Base-by-base conservation (phyloP, 768 basidiomycete species). In the Imleria badia region DNA sequence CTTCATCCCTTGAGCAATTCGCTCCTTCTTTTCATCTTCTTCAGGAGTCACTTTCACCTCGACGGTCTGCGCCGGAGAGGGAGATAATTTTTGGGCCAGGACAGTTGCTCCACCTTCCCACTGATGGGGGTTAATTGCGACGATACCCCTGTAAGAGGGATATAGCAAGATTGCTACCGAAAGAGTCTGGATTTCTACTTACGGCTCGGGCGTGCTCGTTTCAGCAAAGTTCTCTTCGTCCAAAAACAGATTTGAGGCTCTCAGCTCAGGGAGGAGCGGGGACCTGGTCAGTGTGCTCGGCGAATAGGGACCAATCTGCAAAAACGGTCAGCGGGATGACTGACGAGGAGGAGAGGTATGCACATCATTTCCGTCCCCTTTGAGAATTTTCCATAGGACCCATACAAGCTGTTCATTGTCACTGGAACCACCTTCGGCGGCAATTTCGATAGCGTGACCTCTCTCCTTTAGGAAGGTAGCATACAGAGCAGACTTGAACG, bases 341-440 rank as follows among this genome's bases (percentile, higher is more conserved):
- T 2, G 36, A 29, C 15, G 42, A 58, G 44, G 46, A 51, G 14
- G 13, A 45, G 13, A 48, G 43, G 22, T n/a, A 20, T 35, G 52
- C 58, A 90, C 89, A 76, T 91, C 89, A 55, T 83, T 84, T 19
- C 89, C 89, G 66, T 91, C 88, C 48, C 89, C 90, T 68, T 83
- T 88, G 51, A 91, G 73, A 52, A 91, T 87, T 73, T 91, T 91
- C 89, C 89, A 91, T 55, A 91, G 75, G 41, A 91, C 89, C 88
- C 89, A 91, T 36, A 91, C 86, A 45, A 91, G 74, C 63, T 89
- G 89, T 65, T 91, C 89, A 66, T 83, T 89, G 47, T 78, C 76
- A 52, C 81, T 77, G 54, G 77, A 76, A 26, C 80, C 77, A 50
- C 75, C 75, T 33, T 75, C 67, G 10, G 63, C 74, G n/a, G 84